Evolutionary conservation across 2,329 filamentous ascomycete genomes (phyloP).

Genomic region (Colletotrichum sp.): DNA sequence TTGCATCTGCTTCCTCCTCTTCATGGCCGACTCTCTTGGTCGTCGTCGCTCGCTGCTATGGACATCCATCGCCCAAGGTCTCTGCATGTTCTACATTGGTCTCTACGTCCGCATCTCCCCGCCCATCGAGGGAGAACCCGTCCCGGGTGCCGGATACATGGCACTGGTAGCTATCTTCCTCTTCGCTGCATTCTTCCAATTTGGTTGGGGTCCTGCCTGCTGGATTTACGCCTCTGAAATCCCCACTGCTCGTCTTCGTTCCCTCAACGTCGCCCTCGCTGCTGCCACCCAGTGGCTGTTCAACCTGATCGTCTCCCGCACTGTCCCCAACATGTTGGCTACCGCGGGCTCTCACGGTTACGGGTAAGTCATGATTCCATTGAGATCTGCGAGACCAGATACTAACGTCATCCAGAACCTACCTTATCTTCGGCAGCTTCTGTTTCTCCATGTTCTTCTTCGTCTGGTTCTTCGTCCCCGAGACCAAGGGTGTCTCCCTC

Average conservation of each 20-base stretch:
- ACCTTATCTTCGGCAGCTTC: conserved; percentile 69
- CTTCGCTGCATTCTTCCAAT: conserved; percentile 60
- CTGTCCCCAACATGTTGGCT: conserved; percentile 68
- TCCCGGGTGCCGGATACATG: conserved; percentile 67
- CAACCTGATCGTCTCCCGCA: conserved; percentile 70
- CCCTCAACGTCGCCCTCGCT: conserved; percentile 67
- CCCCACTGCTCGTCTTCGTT: conserved; percentile 64
- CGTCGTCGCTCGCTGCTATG: conserved; percentile 60
- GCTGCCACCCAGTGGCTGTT: conserved; percentile 73
- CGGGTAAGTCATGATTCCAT: conserved; percentile 29
- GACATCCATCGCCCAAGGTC: conserved; percentile 65
- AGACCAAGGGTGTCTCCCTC: conserved; percentile 60
- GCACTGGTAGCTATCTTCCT: conserved; percentile 71
- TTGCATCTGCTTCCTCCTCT: conserved; percentile 63
- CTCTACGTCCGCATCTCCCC: conserved; percentile 65
- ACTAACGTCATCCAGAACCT: conserved; percentile 45
- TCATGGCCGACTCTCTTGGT: conserved; percentile 66
- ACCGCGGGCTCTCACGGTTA: conserved; percentile 39
- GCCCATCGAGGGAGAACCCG: conserved; percentile 49
- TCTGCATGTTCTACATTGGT: conserved; percentile 70
- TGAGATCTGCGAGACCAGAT: fast-evolving
- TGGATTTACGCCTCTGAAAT: conserved; percentile 63
- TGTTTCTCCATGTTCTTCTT: conserved; percentile 68
- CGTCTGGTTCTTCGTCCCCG: conserved; percentile 66
- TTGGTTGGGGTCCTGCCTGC: conserved; percentile 53